Evolutionary conservation across 75 land plant species (phyloP), one percentile per base, ranked within the genome.

Genomic region (Larix kaempferi): DNA sequence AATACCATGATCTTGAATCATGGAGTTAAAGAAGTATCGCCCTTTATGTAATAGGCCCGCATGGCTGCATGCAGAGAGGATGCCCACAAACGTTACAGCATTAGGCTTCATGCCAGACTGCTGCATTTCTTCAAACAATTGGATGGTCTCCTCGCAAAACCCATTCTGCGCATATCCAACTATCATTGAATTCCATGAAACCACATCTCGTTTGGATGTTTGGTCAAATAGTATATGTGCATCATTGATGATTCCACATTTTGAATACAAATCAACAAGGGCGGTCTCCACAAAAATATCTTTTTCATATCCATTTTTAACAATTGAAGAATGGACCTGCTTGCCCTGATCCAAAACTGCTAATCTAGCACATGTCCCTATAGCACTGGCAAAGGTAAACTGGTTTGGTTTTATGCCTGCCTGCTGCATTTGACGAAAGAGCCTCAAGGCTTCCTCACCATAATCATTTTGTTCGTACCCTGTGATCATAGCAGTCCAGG

Each of bases 231-330:
- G 13, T 10, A 25, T 65, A 12, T 25, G 62, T 54, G 92, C 78
- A 44, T 78, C 62, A 15, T 83, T 76, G 52, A 91, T 71, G 41
- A 77, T 71, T 3, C 89, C 92, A 77, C 88, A 79, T 67, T 91
- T 91, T 26, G 89, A 91, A 89, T 91, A 89, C 93, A 91, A 87
- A 62, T 87, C 89, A n/a, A 91, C 79, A 5, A 87, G 64, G 21
- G 93, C 79, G 74, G 81, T 86, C 39, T 69, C 60, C 49, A 91
- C 80, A 49, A 49, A 49, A 10, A 49, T 49, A 49, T 49, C 54
- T 10, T 49, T 49, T 49, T 49, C 54, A 49, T 49, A 49, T 49
- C 54, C 54, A 49, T 49, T 49, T 49, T 49, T 49, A 8, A 49
- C 12, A 49, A 49, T 49, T 49, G 54, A 49, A 49, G 26, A 21